Evolutionary conservation across 2,329 filamentous ascomycete species (phyloP).

Genomic region (Diaporthe sp.): DNA sequence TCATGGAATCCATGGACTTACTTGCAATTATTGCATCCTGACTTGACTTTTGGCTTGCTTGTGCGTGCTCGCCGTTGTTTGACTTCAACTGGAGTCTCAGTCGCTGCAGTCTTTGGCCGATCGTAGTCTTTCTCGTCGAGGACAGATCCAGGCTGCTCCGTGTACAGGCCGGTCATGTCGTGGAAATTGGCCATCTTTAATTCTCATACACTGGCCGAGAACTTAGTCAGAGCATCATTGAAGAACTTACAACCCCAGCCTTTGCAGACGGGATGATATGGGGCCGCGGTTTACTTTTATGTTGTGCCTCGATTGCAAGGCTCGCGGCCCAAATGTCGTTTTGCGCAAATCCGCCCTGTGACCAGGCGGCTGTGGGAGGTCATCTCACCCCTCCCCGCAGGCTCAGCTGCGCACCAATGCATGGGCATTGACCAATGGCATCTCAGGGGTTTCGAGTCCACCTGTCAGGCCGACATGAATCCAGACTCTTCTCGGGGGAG

Average conservation of each 20-base stretch:
- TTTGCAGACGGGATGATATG: neutral
- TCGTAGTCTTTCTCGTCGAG: neutral
- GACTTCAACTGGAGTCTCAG: slow-evolving; percentile 37
- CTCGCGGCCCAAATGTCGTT: slow-evolving; percentile 27
- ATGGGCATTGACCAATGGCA: slow-evolving; percentile 13
- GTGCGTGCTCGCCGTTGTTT: slow-evolving; percentile 60
- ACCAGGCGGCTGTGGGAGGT: slow-evolving; percentile 17
- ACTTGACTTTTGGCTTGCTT: slow-evolving; percentile 74
- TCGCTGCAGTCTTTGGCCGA: neutral
- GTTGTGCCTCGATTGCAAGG: neutral
- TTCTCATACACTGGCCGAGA: neutral
- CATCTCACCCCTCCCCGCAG: slow-evolving; percentile 34
- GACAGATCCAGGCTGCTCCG: neutral
- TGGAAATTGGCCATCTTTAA: neutral
- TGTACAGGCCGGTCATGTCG: neutral
- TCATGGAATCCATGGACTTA: slow-evolving; percentile 55
- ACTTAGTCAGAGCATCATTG: neutral
- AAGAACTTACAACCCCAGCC: neutral
- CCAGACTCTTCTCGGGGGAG: neutral
- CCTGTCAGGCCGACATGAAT: neutral
- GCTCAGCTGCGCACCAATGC: slow-evolving; percentile 31
- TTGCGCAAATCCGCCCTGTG: slow-evolving; percentile 39
- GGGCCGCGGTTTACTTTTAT: slow-evolving; percentile 21
- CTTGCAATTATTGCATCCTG: slow-evolving; percentile 77
- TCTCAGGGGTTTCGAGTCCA: neutral